Evolutionary conservation across 352 stramenopile species (phyloP), one percentile per base, ranked within the genome.

Genomic region (Phytophthora citricola): DNA sequence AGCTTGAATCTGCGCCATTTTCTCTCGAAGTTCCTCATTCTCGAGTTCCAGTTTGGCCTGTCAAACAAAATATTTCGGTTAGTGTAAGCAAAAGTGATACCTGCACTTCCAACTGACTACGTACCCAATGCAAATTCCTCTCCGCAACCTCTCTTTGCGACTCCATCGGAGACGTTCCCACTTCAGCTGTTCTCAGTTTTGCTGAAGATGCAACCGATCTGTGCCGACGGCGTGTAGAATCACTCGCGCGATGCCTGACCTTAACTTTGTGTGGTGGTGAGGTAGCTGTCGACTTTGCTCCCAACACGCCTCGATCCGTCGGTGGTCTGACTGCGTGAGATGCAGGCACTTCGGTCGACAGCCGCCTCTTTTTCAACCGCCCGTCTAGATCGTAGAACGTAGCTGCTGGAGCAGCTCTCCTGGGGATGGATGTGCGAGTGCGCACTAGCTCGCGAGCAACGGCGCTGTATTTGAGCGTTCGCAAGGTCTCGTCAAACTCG

Each of bases 401-500:
- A 10, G 78, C 61, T 10, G 69, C 53, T 17, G 70, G 49, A 12
- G 69, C 60, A 49, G 64, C 55, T 45, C 78, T 89, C 26, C 66
- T 70, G 0, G 73, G 57, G n/a, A 78, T 74, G 1, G 70, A 79
- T 1, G 63, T 67, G 5, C 71, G 75, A 9, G 64, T 65, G 9
- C 96, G 87, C 40, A 97, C 91, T 14, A 99, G 85, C 49, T 96
- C 93, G 20, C 92, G 91, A 4, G 97, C 94, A 56, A 97, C 85
- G 0, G 92, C 87, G 34, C 95, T 98, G 71, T 99, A 99, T 45
- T 94, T 90, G 2, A 99, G 76, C 11, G 98, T 98, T 17, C 98
- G 95, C 27, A 98, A 79, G 2, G 96, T 99, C 62, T 99, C 97
- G 49, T 99, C 95, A 75, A 98, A 99, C 57, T 99, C 96, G 53